These are phyloP conservation scores for Sonneratia caseolaris DNA, from an alignment of 345 rosid species.

Conservation along the genomic window DNA sequence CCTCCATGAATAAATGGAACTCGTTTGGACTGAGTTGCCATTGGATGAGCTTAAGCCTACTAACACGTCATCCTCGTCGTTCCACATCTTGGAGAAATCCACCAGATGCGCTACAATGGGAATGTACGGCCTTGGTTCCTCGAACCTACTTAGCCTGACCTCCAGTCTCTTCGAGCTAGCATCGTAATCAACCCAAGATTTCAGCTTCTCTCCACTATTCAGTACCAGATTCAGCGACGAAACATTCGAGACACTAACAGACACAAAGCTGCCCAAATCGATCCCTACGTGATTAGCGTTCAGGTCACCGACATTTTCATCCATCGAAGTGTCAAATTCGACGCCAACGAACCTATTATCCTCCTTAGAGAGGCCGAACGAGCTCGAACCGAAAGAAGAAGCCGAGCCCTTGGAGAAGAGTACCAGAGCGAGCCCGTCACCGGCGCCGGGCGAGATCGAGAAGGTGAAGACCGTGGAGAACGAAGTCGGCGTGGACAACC, in stretches of 20 bases:
- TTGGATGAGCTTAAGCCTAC: conserved; percentile 30
- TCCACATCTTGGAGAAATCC: conserved; percentile 35
- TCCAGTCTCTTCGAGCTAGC: conserved; percentile 35
- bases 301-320: conserved; percentile 22
- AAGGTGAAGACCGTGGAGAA: conserved; percentile 35
- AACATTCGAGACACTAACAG: conserved; percentile 20
- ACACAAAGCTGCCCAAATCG: conserved; percentile 20
- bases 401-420: conserved; percentile 26
- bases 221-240: conserved; percentile 18
- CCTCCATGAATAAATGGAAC: conserved; percentile 38
- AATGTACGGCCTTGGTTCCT: conserved; percentile 26
- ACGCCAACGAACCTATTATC: conserved; percentile 25
- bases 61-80: conserved; percentile 21
- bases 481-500: conserved; percentile 20
- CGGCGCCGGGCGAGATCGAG: conserved; percentile 27
- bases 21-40: conserved; percentile 15
- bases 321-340: conserved; percentile 30
- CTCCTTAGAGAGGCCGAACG: conserved; percentile 21
- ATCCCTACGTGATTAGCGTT: conserved; percentile 25
- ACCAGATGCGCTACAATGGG: conserved; percentile 25
- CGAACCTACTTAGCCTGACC: conserved; percentile 32
- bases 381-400: conserved; percentile 11
- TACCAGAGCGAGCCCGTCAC: conserved; percentile 30
- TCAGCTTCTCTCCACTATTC: conserved; percentile 32
- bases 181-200: conserved; percentile 50